Percentiles rank a stretch among this genome's conserved stretches.
Evolutionary conservation across 768 basidiomycete species (phyloP).

Genomic region (Fistulinella prunicolor): DNA sequence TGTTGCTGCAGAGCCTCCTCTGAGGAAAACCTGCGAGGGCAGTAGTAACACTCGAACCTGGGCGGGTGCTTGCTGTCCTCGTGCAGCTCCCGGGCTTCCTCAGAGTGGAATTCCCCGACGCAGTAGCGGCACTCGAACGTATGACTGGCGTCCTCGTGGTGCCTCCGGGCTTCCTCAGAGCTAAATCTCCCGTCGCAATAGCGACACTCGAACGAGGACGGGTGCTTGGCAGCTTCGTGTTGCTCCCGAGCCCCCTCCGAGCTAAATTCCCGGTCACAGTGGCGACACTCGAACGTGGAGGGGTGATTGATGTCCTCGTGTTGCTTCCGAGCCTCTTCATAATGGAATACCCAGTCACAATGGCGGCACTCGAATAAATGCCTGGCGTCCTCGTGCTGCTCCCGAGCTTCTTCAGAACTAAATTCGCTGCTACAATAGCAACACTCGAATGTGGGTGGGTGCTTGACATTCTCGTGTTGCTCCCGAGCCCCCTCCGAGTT

Average conservation of each 20-base stretch:
- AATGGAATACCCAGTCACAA: slow-evolving; percentile 4
- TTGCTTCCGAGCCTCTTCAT: not conserved
- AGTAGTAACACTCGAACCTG: not conserved
- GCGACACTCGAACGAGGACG: slow-evolving; percentile 2
- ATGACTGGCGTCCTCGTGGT: not conserved
- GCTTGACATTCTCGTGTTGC: slow-evolving; percentile 12
- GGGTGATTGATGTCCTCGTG: slow-evolving; percentile 15
- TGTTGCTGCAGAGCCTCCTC: not conserved
- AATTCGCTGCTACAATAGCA: too few relatives aligned
- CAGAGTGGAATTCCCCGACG: not conserved
- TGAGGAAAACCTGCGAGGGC: not conserved
- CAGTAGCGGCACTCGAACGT: too few relatives aligned
- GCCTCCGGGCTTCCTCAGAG: slow-evolving; percentile 1
- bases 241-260: not conserved
- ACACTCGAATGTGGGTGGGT: not conserved
- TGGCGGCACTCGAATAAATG: slow-evolving; percentile 9
- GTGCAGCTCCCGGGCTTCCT: not conserved
- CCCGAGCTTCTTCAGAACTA: not conserved
- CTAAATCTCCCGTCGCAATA: slow-evolving; percentile 1
- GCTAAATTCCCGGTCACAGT: not conserved
- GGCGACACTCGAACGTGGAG: not conserved
- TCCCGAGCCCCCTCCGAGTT: not conserved
- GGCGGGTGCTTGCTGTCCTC: not conserved
- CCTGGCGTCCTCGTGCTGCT: slow-evolving; percentile 9
- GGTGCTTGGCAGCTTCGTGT: slow-evolving; percentile 12